These are phyloP conservation scores for Immersiporthe knoxdaviesiana DNA, from an alignment of 2,329 filamentous ascomycete species.

Conservation along the genomic window DNA sequence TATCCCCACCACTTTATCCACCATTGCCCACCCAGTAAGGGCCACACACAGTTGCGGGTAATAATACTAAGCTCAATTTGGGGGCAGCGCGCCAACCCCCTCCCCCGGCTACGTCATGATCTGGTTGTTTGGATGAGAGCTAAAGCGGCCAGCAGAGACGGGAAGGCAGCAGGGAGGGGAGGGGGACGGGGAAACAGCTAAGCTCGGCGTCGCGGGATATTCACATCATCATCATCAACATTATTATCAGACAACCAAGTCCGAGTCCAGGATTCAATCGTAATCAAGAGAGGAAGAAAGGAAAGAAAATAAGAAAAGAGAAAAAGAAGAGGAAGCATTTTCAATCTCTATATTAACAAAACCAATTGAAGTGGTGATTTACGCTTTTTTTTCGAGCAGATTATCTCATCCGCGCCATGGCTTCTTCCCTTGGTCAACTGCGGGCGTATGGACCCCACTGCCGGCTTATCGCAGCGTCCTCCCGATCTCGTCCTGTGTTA, in stretches of 20 bases:
- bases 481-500: neutral
- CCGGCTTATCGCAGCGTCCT: neutral
- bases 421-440: conserved; percentile 11
- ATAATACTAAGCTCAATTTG: neutral
- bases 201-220: too few species aligned
- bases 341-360: neutral
- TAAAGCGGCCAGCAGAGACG: neutral
- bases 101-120: conserved; percentile 5
- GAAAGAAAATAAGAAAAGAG: too few species aligned
- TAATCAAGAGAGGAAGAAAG: too few species aligned
- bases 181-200: too few species aligned
- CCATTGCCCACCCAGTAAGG: neutral
- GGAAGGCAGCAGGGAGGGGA: neutral
- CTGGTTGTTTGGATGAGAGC: neutral
- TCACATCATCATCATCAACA: neutral
- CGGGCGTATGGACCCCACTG: conserved; percentile 17
- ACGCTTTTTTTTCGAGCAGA: too few species aligned
- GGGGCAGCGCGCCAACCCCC: too few species aligned
- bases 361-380: neutral
- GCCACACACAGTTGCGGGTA: neutral
- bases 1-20: neutral
- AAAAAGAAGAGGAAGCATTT: neutral
- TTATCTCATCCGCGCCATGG: conserved; percentile 4
- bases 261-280: neutral
- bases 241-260: neutral